A percentile compares a stretch with the other conserved stretches of the same genome.
Conservation (phyloP, 208 protist genomes). For the Crithidia sp. region DNA sequence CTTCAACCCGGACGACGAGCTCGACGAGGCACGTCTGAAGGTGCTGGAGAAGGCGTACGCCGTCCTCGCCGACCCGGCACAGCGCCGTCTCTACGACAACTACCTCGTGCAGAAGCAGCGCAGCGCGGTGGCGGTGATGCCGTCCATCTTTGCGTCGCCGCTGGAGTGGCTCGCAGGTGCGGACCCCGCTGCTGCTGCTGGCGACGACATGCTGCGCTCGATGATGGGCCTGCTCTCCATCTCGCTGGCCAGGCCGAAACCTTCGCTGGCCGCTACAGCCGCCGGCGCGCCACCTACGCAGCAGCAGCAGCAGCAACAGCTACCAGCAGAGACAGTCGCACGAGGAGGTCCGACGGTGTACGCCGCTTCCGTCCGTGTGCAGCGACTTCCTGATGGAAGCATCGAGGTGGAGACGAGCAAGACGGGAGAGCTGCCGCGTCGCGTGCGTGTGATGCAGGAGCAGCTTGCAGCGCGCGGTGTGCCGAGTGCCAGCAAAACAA, state of each 20-base stretch:
- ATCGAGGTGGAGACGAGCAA: conserved; percentile 6
- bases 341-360: background rate
- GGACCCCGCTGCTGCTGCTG: background rate
- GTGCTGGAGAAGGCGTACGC: conserved; percentile 17
- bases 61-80: conserved; percentile 17
- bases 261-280: background rate
- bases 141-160: background rate
- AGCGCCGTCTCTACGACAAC: conserved; percentile 21
- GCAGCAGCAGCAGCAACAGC: conserved; percentile 2
- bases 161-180: background rate
- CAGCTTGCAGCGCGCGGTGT: background rate
- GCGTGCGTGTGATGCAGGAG: conserved; percentile 15
- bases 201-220: background rate
- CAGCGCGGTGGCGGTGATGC: background rate
- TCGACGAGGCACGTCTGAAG: conserved; percentile 10
- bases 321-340: background rate
- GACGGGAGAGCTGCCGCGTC: conserved; percentile 3
- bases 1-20: conserved; percentile 10
- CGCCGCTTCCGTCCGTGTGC: conserved; percentile 10
- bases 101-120: conserved; percentile 5
- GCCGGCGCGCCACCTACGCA: background rate
- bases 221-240: background rate
- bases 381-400: conserved; percentile 5
- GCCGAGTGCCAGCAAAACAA: background rate
- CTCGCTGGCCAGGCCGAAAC: background rate